These are phyloP conservation scores for Xylaria digitata DNA, from an alignment of 2,329 filamentous ascomycete species.

Conservation along the genomic window DNA sequence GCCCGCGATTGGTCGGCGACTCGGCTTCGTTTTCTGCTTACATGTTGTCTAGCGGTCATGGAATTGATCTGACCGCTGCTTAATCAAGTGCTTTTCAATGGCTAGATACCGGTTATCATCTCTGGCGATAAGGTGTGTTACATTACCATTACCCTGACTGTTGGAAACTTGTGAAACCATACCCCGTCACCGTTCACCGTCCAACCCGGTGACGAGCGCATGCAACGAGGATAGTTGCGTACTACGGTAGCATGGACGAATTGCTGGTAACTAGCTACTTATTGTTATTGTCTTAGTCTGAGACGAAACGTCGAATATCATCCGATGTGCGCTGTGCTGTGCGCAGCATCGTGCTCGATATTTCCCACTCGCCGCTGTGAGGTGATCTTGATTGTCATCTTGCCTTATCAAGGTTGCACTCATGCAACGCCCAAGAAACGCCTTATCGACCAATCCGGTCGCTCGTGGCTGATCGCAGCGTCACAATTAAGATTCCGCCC, in stretches of 20 bases:
- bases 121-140: background rate
- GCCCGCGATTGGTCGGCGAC: slow-evolving; percentile 18
- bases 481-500: slow-evolving; percentile 4
- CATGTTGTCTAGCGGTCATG: slow-evolving; percentile 19
- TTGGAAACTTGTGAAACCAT: background rate
- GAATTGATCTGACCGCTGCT: slow-evolving; percentile 15
- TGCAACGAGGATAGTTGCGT: slow-evolving; percentile 2
- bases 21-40: slow-evolving; percentile 17
- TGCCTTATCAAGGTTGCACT: slow-evolving; percentile 35
- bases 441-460: slow-evolving; percentile 33
- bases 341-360: background rate
- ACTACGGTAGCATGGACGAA: background rate
- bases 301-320: background rate
- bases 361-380: background rate
- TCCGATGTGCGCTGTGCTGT: background rate
- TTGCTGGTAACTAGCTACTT: background rate
- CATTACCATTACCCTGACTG: slow-evolving; percentile 1
- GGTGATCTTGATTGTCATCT: slow-evolving; percentile 16
- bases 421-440: slow-evolving; percentile 19
- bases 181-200: background rate
- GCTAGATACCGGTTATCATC: background rate
- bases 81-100: background rate
- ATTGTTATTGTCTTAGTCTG: background rate
- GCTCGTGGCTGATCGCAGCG: background rate
- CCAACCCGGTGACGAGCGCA: background rate